phyloP scores from a whole-genome alignment of 2,329 filamentous ascomycete species.

The Clarireedia monteithiana region DNA sequence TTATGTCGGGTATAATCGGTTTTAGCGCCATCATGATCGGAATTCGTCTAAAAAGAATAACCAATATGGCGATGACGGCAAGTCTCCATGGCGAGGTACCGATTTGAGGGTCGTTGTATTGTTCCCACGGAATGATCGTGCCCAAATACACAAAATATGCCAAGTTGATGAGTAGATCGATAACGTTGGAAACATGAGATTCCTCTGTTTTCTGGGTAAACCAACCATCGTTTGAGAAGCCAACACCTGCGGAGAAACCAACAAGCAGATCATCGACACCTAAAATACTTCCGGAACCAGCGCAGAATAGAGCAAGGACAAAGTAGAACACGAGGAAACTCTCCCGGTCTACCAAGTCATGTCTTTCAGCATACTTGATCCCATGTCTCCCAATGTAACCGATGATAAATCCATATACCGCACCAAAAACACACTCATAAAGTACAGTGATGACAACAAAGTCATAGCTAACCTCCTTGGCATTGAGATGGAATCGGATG shows the following conservation, averaged over 20 bases:
- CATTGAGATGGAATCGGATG: constrained; percentile 68
- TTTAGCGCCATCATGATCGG: constrained; percentile 90
- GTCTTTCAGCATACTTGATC: constrained; percentile 80
- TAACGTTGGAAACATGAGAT: constrained; percentile 97
- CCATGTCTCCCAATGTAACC: constrained; percentile 87
- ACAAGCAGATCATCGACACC: constrained; percentile 91
- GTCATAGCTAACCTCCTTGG: constrained; percentile 64
- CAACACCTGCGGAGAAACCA: constrained; percentile 92
- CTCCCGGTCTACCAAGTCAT: constrained; percentile 84
- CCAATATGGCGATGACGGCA: constrained; percentile 86
- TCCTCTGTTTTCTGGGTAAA: constrained; percentile 98
- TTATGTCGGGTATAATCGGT: constrained; percentile 90
- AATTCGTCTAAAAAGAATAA: constrained; percentile 92
- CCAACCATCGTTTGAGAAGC: constrained; percentile 99
- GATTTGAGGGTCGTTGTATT: constrained; percentile 69
- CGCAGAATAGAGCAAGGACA: constrained; percentile 85
- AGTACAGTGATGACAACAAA: constrained; percentile 87
- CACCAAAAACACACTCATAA: constrained; percentile 93
- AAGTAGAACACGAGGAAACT: constrained; percentile 99
- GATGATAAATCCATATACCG: constrained; percentile 76
- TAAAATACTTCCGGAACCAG: constrained; percentile 83
- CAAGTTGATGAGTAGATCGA: constrained; percentile 93
- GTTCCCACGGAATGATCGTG: constrained; percentile 92
- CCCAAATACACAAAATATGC: constrained; percentile 97
- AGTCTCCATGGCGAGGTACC: constrained; percentile 82